Evolutionary conservation across 345 rosid species (phyloP).

Genomic region (Hibiscus mutabilis): DNA sequence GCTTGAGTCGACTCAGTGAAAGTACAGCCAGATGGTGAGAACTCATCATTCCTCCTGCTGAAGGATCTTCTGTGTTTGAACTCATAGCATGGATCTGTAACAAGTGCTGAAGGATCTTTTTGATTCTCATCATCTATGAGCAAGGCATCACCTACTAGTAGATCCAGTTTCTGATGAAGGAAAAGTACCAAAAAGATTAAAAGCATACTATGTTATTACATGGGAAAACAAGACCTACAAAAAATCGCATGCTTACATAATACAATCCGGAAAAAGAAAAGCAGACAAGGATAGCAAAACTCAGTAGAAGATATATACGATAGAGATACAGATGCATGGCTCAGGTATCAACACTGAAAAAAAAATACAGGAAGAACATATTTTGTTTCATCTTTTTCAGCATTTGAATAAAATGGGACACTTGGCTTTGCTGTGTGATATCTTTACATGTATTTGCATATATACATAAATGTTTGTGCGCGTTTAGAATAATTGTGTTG

Average conservation of each 20-base stretch:
- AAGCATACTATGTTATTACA: neutral
- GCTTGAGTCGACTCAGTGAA: conserved; percentile 61
- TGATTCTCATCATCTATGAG: conserved; percentile 53
- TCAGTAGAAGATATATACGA: neutral
- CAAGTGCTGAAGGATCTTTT: conserved; percentile 40
- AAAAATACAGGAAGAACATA: neutral
- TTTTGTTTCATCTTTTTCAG: neutral
- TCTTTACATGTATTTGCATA: neutral
- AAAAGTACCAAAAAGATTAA: conserved; percentile 14
- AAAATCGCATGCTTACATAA: neutral
- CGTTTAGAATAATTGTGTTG: neutral
- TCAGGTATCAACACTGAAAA: neutral
- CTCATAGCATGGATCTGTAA: conserved; percentile 48
- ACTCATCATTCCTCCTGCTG: conserved; percentile 77
- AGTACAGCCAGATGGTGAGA: conserved; percentile 54
- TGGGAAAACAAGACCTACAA: neutral
- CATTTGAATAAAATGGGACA: neutral
- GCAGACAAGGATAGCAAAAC: neutral
- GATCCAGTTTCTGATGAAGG: conserved; percentile 47
- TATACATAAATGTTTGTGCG: neutral
- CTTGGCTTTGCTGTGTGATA: neutral
- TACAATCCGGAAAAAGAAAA: neutral
- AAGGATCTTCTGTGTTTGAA: conserved; percentile 61
- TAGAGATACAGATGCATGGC: neutral
- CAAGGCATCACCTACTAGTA: conserved; percentile 40